A percentile compares a stretch with the other conserved stretches of the same genome.
Conservation (phyloP, 176 grass and related monocot species). For the Eragrostis nindensis region DNA sequence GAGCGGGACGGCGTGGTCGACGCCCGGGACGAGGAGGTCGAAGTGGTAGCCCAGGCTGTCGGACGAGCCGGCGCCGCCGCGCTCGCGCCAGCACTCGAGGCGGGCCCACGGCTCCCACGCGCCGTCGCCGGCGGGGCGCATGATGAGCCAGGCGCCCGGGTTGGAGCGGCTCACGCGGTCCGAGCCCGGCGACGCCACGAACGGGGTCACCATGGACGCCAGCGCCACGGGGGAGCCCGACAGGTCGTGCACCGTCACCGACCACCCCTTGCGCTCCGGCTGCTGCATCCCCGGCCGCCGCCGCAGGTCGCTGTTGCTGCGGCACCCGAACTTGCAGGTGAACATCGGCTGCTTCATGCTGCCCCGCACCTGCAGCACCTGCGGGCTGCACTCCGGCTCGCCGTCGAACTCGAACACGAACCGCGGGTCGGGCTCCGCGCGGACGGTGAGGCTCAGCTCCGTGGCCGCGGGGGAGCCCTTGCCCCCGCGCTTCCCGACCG, state of each 20-base stretch:
- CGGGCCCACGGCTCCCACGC: conserved; percentile 96
- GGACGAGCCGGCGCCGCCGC: conserved; percentile 54
- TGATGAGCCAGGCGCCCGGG: conserved; percentile 95
- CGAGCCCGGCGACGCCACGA: conserved; percentile 83
- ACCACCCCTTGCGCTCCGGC: conserved; percentile 98
- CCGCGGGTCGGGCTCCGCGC: conserved; percentile 73
- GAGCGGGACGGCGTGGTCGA: conserved; percentile 58
- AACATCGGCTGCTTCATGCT: conserved; percentile 85
- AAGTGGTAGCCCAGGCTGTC: conserved; percentile 88
- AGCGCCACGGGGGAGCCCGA: conserved; percentile 89
- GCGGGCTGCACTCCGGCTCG: conserved; percentile 89
- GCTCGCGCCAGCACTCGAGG: conserved; percentile 95
- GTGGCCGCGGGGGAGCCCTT: conserved; percentile 27
- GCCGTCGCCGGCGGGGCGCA: conserved; percentile 71
- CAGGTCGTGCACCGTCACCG: conserved; percentile 95
- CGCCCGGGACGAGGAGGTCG: conserved; percentile 70
- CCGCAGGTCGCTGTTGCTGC: conserved; percentile 75
- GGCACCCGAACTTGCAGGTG: conserved; percentile 94
- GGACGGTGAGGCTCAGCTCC: conserved; percentile 68
- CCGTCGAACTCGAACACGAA: conserved; percentile 95
- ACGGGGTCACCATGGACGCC: conserved; percentile 95
- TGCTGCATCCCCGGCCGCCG: too few species aligned
- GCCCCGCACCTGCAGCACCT: conserved; percentile 72
- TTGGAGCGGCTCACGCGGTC: conserved; percentile 88
- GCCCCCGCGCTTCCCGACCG: conserved; percentile 52